Conservation (phyloP, 2,329 filamentous ascomycete species). For the Verruconis gallopava region DNA sequence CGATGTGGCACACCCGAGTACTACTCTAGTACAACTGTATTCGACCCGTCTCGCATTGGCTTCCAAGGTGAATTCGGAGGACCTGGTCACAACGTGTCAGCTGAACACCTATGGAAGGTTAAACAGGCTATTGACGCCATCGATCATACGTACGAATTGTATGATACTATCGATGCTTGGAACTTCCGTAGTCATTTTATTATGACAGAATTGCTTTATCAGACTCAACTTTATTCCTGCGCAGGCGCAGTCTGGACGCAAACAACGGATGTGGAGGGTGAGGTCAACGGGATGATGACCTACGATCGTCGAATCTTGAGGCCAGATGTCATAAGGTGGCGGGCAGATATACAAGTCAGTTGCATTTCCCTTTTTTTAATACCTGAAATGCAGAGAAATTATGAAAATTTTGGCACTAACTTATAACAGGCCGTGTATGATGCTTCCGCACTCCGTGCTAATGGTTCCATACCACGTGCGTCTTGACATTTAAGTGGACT, state of each 20-base stretch:
- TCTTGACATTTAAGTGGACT: too few relatives aligned
- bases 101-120: conserved; percentile 54
- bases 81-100: conserved; percentile 50
- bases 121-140: conserved; percentile 45
- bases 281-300: conserved; percentile 58
- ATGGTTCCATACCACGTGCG: too few relatives aligned
- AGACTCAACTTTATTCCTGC: conserved; percentile 45
- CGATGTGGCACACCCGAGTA: conserved; percentile 61
- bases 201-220: conserved; percentile 34
- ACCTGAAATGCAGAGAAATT: background rate
- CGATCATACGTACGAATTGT: conserved; percentile 56
- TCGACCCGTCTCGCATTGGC: conserved; percentile 47
- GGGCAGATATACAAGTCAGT: conserved; percentile 2
- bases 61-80: conserved; percentile 63
- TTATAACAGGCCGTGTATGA: background rate
- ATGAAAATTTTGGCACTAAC: background rate
- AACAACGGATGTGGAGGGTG: conserved; percentile 62
- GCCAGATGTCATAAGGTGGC: background rate
- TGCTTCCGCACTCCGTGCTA: too few relatives aligned
- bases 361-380: background rate
- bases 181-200: conserved; percentile 50
- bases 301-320: conserved; percentile 36
- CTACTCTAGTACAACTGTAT: conserved; percentile 42
- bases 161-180: conserved; percentile 44
- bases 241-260: conserved; percentile 60